Percentiles rank a stretch among this genome's conserved stretches.
Evolutionary conservation across 1,284 basidiomycete genomes (phyloP).

Genomic region (Stereum hirsutum): DNA sequence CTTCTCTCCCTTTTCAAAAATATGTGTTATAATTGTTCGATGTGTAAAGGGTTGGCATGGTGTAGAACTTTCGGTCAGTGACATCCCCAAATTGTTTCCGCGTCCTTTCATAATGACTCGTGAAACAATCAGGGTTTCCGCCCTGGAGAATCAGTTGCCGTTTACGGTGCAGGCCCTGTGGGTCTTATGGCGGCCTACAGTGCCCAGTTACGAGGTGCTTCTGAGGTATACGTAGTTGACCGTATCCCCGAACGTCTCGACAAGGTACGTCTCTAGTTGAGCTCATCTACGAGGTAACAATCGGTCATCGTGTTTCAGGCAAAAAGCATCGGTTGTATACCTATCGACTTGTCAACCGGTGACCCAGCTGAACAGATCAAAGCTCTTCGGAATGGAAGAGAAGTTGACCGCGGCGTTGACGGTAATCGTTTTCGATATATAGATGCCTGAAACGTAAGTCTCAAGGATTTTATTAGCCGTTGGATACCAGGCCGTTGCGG

Average conservation of each 20-base stretch:
- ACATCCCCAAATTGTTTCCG: neutral
- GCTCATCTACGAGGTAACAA: no score
- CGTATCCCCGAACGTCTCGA: constrained; percentile 38
- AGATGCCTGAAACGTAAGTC: neutral
- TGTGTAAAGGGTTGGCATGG: constrained; percentile 40
- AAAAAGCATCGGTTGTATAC: constrained; percentile 37
- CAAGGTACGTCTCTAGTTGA: no score
- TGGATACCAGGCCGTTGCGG: constrained; percentile 41
- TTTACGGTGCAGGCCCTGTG: constrained; percentile 41
- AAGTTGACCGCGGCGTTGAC: constrained; percentile 46
- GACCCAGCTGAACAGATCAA: constrained; percentile 37
- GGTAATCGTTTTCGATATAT: constrained; percentile 20
- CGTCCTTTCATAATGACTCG: neutral
- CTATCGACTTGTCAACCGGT: constrained; percentile 36
- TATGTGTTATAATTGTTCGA: neutral
- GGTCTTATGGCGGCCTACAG: constrained; percentile 47
- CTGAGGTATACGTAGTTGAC: constrained; percentile 44
- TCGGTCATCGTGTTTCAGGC: no score
- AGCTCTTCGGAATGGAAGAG: constrained; percentile 23
- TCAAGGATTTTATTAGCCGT: constrained; percentile 24
- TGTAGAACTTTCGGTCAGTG: constrained; percentile 33
- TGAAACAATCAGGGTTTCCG: constrained; percentile 29
- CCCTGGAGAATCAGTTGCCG: constrained; percentile 40
- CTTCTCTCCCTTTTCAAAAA: neutral
- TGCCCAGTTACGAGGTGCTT: constrained; percentile 37